Conservation (phyloP, 352 stramenopile species). For the Peronospora destructor region DNA sequence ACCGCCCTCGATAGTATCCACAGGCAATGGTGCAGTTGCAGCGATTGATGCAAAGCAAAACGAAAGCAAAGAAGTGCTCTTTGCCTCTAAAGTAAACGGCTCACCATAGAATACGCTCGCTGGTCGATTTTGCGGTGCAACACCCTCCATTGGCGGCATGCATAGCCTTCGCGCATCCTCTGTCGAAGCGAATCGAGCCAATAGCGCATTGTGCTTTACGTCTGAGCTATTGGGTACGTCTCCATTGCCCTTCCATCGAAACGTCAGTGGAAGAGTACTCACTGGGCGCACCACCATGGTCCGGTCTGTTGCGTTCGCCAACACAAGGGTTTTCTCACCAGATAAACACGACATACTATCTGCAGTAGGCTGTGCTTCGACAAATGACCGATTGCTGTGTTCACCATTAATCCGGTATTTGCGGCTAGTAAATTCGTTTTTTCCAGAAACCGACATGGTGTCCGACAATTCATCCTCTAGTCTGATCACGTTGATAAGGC, state of each 20-base stretch:
- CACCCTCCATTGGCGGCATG: background rate
- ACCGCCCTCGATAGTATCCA: constrained; percentile 52
- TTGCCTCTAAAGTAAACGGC: constrained; percentile 37
- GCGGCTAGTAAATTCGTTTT: constrained; percentile 34
- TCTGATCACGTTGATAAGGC: constrained; percentile 61
- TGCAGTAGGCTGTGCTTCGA: constrained; percentile 14
- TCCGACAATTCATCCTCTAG: constrained; percentile 60
- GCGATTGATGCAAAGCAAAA: constrained; percentile 72
- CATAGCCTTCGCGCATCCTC: constrained; percentile 26
- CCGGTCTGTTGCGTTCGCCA: constrained; percentile 56
- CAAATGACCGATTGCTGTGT: constrained; percentile 8
- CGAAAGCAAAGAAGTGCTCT: constrained; percentile 41
- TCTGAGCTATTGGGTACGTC: constrained; percentile 5
- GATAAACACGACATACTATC: constrained; percentile 2
- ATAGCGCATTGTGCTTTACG: constrained; percentile 13
- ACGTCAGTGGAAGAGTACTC: constrained; percentile 61
- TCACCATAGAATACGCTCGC: constrained; percentile 48
- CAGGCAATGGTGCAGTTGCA: constrained; percentile 36
- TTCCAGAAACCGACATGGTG: constrained; percentile 14
- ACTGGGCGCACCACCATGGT: constrained; percentile 56
- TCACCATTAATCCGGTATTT: constrained; percentile 64
- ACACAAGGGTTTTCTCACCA: constrained; percentile 25
- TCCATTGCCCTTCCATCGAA: constrained; percentile 38
- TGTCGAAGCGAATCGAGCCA: constrained; percentile 25
- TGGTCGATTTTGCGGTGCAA: constrained; percentile 4